Conservation (phyloP, 2,329 filamentous ascomycete genomes). For the Pestalotiopsis sp. region DNA sequence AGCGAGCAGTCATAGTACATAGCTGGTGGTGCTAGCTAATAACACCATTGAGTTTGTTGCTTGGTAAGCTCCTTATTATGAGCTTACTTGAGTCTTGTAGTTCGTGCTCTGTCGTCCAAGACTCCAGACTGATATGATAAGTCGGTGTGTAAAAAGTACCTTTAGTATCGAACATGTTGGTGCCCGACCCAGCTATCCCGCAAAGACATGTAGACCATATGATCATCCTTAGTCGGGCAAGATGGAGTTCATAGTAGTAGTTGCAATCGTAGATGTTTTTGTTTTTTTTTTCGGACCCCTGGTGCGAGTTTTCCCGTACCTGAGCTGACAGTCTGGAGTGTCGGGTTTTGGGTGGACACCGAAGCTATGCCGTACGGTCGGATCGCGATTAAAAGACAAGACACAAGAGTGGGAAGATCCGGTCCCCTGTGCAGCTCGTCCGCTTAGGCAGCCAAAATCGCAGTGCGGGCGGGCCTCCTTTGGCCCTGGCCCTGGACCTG, state of each 20-base stretch:
- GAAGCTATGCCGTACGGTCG: not conserved
- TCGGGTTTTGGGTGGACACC: constrained; percentile 6
- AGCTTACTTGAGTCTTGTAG: too few relatives aligned
- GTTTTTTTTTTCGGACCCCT: not conserved
- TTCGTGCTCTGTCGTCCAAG: too few relatives aligned
- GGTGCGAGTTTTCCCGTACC: not conserved
- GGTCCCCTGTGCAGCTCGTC: not conserved
- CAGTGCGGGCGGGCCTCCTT: not conserved
- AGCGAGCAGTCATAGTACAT: not conserved
- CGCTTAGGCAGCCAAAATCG: not conserved
- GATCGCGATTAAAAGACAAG: not conserved
- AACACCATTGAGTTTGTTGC: not conserved
- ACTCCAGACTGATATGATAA: not conserved
- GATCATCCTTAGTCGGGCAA: not conserved
- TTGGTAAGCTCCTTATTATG: not conserved
- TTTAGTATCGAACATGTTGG: not conserved
- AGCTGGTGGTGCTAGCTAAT: not conserved
- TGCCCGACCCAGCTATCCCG: not conserved
- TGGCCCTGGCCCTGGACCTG: not conserved
- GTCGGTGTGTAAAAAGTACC: not conserved
- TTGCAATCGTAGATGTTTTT: not conserved
- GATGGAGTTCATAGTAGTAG: not conserved
- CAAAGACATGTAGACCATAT: not conserved
- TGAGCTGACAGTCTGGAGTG: not conserved
- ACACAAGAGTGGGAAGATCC: not conserved